A percentile compares a stretch with the other conserved stretches of the same genome.
Evolutionary conservation across 306 rosid species (phyloP).

Genomic region (Prunus kanzakura): DNA sequence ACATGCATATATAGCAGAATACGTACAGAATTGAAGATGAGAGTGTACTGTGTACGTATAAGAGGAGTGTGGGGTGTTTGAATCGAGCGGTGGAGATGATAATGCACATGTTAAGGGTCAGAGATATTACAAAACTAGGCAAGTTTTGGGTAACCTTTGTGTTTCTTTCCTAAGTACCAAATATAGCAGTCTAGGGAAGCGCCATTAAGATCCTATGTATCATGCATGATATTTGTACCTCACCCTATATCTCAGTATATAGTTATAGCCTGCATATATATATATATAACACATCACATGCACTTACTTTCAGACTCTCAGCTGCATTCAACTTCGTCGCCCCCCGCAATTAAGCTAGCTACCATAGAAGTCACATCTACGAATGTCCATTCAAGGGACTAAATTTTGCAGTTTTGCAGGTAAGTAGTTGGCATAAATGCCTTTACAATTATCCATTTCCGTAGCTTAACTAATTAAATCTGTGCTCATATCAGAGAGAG

Average conservation of each 20-base stretch:
- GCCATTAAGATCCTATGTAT: conserved; percentile 14
- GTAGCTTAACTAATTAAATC: conserved; percentile 11
- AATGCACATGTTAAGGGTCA: not conserved
- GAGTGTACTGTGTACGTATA: not conserved
- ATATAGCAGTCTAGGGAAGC: conserved; percentile 51
- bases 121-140: conserved; percentile 12
- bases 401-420: conserved; percentile 45
- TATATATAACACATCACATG: conserved; percentile 42
- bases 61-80: not conserved
- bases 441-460: conserved; percentile 37
- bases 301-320: conserved; percentile 31
- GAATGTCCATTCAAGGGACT: conserved; percentile 50
- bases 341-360: not conserved
- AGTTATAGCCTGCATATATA: conserved; percentile 28
- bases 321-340: conserved; percentile 43
- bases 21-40: too few relatives aligned
- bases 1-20: too few relatives aligned
- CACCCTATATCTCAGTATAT: conserved; percentile 32
- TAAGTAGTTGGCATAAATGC: conserved; percentile 52
- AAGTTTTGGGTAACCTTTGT: conserved; percentile 37
- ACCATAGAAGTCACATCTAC: conserved; percentile 43
- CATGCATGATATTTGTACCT: not conserved
- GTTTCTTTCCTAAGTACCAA: conserved; percentile 48
- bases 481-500: not conserved
- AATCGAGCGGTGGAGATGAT: not conserved